Base-by-base conservation (phyloP, 805 yeast genomes). In the Lachancea cidri region DNA sequence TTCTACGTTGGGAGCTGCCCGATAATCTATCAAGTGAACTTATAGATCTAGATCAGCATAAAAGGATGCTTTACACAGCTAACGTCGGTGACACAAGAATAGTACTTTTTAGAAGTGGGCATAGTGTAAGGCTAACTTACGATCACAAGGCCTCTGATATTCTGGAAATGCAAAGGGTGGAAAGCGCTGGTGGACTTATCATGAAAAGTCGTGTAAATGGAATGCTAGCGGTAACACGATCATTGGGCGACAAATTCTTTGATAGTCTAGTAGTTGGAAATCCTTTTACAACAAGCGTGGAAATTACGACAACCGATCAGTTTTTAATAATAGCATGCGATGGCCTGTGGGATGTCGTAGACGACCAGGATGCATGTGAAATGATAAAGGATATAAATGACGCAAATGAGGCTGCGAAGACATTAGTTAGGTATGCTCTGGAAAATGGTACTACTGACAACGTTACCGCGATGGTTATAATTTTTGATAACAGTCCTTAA, bases 151-250 rank as follows among this genome's bases (percentile, higher is more conserved):
- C 96, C 2, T 74, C 86, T 2, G 98, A 91, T 62, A 62, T 66
- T 5, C 67, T 78, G 53, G 98, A 91, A 60, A 76, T 81, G 45
- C 76, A 74, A 49, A 72, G 98, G 50, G 82, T 91, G 16, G 74
- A 78, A 41, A 73, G 78, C 36, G 71, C 76, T 4, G 98, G 98
- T 2, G 98, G 98, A 0, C 65, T 91, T 22, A 78, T 91, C 43
- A 74, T 93, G 75, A 86, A 87, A 55, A 84, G 86, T 46, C 74
- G 98, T 52, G 98, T 91, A 18, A 93, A 91, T 61, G 98, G 98
- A 3, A 88, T 91, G 62, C 72, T 93, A 37, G 98, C 98, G 0
- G 96, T 91, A 8, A 87, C 96, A 2, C 71, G 98, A 47, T 83
- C 98, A 1, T 69, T 91, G 33, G 98, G 98, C 15, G 98, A 91